These are phyloP conservation scores for Claviceps sp. DNA, from an alignment of 2,329 filamentous ascomycete species.

Conservation along the genomic window DNA sequence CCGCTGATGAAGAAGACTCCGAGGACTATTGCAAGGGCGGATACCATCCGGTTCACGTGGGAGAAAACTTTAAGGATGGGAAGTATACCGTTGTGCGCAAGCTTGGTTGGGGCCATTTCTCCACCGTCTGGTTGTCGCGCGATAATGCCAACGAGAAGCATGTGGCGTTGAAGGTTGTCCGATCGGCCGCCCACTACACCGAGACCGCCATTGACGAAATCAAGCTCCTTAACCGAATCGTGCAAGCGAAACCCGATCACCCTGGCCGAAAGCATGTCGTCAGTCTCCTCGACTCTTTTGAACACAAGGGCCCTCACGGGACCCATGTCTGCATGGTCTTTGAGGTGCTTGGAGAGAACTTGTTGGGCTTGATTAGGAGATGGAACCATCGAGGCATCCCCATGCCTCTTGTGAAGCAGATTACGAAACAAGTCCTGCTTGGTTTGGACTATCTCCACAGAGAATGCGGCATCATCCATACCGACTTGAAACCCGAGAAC, in stretches of 20 bases:
- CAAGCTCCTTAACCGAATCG: slow-evolving; percentile 93
- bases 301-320: slow-evolving; percentile 93
- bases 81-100: slow-evolving; percentile 95
- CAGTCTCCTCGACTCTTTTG: slow-evolving; percentile 89
- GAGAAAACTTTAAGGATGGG: slow-evolving; percentile 94
- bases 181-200: slow-evolving; percentile 95
- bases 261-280: slow-evolving; percentile 92
- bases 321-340: slow-evolving; percentile 99
- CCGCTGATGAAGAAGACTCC: slow-evolving; percentile 94
- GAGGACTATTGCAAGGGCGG: slow-evolving; percentile 99
- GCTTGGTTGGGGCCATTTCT: slow-evolving; percentile 96
- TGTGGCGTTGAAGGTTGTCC: slow-evolving; percentile 93
- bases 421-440: slow-evolving; percentile 92
- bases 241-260: slow-evolving; percentile 86
- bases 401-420: slow-evolving; percentile 93
- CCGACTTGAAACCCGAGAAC: slow-evolving; percentile 94
- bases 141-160: slow-evolving; percentile 86
- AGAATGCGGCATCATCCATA: slow-evolving; percentile 98
- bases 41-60: slow-evolving; percentile 88
- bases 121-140: slow-evolving; percentile 77
- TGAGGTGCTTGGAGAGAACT: slow-evolving; percentile 89
- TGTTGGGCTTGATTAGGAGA: slow-evolving; percentile 89
- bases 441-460: slow-evolving; percentile 93
- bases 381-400: slow-evolving; percentile 98
- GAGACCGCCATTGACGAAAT: slow-evolving; percentile 99